Conservation (phyloP, 192 early-diverging fungal species). For the Coemansia sp. region DNA sequence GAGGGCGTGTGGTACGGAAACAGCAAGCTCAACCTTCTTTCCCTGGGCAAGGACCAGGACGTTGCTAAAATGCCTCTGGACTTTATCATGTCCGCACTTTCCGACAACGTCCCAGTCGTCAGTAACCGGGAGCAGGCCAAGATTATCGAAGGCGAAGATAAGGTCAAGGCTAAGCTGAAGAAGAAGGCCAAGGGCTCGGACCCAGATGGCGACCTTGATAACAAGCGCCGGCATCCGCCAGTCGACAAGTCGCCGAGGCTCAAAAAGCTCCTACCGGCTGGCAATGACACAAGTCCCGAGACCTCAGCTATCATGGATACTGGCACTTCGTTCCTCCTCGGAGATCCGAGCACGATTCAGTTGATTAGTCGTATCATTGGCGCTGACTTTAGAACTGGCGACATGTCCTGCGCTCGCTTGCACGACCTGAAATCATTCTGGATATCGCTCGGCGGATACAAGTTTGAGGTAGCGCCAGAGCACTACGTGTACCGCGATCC, state of each 20-base stretch:
- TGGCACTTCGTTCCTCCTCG: constrained; percentile 54
- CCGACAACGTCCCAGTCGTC: constrained; percentile 20
- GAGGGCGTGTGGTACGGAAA: constrained; percentile 56
- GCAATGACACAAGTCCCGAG: constrained; percentile 27
- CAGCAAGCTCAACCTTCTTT: constrained; percentile 51
- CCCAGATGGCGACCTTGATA: constrained; percentile 32
- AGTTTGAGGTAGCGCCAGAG: constrained; percentile 54
- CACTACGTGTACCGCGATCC: constrained; percentile 53
- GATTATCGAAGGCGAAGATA: constrained; percentile 23
- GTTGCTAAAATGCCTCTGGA: constrained; percentile 41
- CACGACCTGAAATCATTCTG: constrained; percentile 49
- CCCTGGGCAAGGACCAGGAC: constrained; percentile 50
- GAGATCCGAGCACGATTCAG: constrained; percentile 51
- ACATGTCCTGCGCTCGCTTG: constrained; percentile 51
- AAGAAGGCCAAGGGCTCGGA: constrained; percentile 38
- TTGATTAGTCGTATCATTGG: constrained; percentile 59
- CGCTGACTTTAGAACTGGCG: constrained; percentile 52
- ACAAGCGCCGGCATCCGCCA: constrained; percentile 30
- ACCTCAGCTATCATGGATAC: constrained; percentile 58
- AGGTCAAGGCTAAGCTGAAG: constrained; percentile 19
- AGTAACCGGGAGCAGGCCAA: constrained; percentile 10
- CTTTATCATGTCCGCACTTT: constrained; percentile 22
- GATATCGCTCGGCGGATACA: constrained; percentile 52
- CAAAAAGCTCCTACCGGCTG: constrained; percentile 45
- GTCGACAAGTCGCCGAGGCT: constrained; percentile 44